Base-by-base conservation (phyloP, 768 basidiomycete species). In the Pulveroboletus ravenelii region DNA sequence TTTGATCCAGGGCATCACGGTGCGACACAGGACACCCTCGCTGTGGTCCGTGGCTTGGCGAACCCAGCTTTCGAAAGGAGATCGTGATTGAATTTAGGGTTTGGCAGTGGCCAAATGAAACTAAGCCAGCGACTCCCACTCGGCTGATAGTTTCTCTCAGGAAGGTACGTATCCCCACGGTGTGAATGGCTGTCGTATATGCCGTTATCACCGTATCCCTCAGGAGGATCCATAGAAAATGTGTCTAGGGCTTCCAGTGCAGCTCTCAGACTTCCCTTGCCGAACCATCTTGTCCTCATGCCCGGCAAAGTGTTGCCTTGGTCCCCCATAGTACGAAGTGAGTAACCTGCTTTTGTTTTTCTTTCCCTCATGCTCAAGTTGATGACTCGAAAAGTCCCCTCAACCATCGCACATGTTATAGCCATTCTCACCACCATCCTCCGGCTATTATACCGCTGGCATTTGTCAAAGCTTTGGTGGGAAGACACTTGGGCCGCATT, bases 401-500 rank as follows among this genome's bases (percentile, higher is more conserved):
- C 60, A 20, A 62, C 62, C 10, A 6, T 49, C 36, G 41, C 23
- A 6, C 58, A 65, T 40, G 30, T 12, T 13, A 13, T 62, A 3
- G 60, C 54, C 20, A 65, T 67, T 13, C 29, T 54, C 14, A n/a
- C 41, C 13, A 65, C 64, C 6, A 25, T 37, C 3, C 49, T 56
- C 23, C 55, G 64, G 38, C 50, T 65, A 7, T 18, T 50, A 14
- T 55, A 67, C 38, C 65, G 65, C 37, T 61, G 52, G 46, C 37
- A 31, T 36, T 44, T 56, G 25, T 47, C 50, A 14, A 56, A 25
- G 23, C 58, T 63, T 48, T 56, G 58, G 52, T 67, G 64, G 64
- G 64, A 65, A 20, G 64, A 65, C 31, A 37, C 51, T 30, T 67
- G 64, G 64, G 64, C 64, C 6, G 43, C 49, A 2, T 8, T 56